Evolutionary conservation across 129 eudicot genomes (phyloP).

Genomic region (Solidago caesia): DNA sequence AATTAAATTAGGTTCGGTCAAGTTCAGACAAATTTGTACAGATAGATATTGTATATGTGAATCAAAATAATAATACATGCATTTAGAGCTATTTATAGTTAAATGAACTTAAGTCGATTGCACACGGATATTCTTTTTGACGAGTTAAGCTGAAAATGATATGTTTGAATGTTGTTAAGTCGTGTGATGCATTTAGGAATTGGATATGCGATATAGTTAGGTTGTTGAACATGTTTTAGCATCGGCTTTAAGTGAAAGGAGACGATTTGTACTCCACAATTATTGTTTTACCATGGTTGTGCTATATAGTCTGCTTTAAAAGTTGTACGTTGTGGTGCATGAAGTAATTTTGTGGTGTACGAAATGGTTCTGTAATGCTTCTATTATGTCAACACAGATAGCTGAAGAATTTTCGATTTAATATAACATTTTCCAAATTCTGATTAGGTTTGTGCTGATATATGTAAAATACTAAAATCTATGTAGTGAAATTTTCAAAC

Average conservation of each 20-base stretch:
- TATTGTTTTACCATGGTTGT: too few species aligned
- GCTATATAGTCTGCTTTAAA: too few species aligned
- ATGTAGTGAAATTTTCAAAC: too few species aligned
- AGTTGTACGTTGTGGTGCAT: neutral
- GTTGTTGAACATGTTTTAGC: too few species aligned
- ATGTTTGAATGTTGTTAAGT: neutral
- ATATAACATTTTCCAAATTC: too few species aligned
- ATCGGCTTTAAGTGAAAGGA: too few species aligned
- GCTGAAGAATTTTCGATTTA: neutral
- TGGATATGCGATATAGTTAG: too few species aligned
- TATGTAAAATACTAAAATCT: too few species aligned
- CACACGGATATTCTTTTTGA: neutral
- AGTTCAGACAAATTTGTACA: conserved; percentile 6
- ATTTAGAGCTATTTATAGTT: neutral
- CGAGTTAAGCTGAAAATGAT: neutral
- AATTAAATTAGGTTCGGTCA: conserved; percentile 15
- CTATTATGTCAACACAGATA: neutral
- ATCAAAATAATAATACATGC: neutral
- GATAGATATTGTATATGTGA: conserved; percentile 7
- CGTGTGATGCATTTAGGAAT: too few species aligned
- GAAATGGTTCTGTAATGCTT: conserved; percentile 1
- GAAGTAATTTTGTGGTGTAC: too few species aligned
- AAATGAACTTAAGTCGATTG: neutral
- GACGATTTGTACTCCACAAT: too few species aligned
- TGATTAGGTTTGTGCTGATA: too few species aligned